A percentile compares a stretch with the other conserved stretches of the same genome.
Evolutionary conservation across 169 alveolate species (phyloP).

Genomic region (Fabrea salina): DNA sequence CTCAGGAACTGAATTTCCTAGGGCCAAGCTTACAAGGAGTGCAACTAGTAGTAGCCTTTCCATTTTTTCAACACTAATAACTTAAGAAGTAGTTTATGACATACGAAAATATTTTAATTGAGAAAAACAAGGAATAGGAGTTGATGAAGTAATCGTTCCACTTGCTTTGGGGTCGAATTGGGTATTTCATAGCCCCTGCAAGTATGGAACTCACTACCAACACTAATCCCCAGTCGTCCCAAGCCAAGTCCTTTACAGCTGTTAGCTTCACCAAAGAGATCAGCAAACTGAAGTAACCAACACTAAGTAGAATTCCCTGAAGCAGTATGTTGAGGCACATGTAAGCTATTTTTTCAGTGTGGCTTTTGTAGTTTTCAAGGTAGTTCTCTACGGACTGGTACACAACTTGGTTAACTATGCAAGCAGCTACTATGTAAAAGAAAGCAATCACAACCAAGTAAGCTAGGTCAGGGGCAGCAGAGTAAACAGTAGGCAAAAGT

Average conservation of each 20-base stretch:
- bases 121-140: constrained; percentile 3
- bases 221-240: constrained; percentile 17
- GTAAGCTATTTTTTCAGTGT: neutral
- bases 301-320: neutral
- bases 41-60: too few relatives aligned
- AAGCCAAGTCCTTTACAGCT: neutral
- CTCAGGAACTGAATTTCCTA: too few relatives aligned
- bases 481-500: neutral
- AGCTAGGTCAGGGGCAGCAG: neutral
- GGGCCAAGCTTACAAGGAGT: too few relatives aligned
- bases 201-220: neutral
- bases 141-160: constrained; percentile 6
- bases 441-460: neutral
- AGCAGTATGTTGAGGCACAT: constrained; percentile 30
- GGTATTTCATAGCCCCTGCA: constrained; percentile 37
- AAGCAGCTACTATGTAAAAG: neutral
- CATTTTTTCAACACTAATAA: too few relatives aligned
- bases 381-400: constrained; percentile 10
- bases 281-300: constrained; percentile 16
- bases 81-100: too few relatives aligned
- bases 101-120: neutral
- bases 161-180: neutral
- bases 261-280: constrained; percentile 1
- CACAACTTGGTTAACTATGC: neutral
- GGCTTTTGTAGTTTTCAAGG: neutral